Base-by-base conservation (phyloP, 2,329 filamentous ascomycete species). In the Microdochium trichocladiopsis region DNA sequence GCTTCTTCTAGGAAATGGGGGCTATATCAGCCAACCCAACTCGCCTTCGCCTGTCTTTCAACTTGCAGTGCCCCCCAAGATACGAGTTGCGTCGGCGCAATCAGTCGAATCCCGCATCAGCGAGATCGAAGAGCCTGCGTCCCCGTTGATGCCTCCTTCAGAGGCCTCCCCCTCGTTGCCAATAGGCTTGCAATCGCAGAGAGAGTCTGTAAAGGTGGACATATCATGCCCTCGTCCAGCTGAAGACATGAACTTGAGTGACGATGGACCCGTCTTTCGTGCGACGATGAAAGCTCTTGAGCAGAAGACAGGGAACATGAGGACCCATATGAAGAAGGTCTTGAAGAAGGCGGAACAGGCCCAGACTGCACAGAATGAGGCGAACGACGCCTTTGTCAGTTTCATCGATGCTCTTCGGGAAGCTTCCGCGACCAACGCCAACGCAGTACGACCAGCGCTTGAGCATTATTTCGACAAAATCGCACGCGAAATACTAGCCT, bases 391-490 rank as follows among this genome's bases (percentile, higher is more conserved):
- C 5, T 86, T 95, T 59, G 73, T 81, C 16, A 83, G 82, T 3
- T 95, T 99, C 61, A 86, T 95, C 66, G 88, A 93, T 14, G 87
- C 93, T 4, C 74, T 99, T 28, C 84, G 87, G 56, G 94, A 97
- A 64, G 90, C 91, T 1, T 91, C 92, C 1, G 84, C 83, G 0
- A 95, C 92, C 12, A 97, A 97, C 65, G 88, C 91, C 49, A 96
- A 95, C 63, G 94, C 93, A 1, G 92, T 99, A n/a, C 90, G 95
- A 64, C 95, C 94, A 16, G 94, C 93, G 4, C 79, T 99, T 54
- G 94, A 99, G 56, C 92, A 99, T 68, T 99, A 99, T 67, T 99
- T 97, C 63, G 92, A 97, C 70, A 95, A 92, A 63, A 97, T 96
- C 59, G 92, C 93, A 3, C 85, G 87, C 55, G 90, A 97, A 65